Conservation (phyloP, 768 basidiomycete genomes). For the Clathrus columnatus region DNA sequence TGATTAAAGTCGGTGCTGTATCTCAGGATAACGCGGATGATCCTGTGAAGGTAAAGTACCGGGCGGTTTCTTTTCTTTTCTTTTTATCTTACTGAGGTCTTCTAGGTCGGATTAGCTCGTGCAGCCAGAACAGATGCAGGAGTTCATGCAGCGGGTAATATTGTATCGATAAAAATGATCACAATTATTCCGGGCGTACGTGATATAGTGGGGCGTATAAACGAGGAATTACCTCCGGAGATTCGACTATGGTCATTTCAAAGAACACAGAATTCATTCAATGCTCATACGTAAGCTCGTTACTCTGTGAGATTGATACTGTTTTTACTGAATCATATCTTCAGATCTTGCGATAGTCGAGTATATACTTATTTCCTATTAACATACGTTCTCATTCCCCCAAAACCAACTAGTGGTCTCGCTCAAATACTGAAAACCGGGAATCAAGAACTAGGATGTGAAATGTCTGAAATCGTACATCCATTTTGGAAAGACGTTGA, state of each 20-base stretch:
- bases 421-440: conserved; percentile 34
- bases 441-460: conserved; percentile 13
- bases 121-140: conserved; percentile 96
- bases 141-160: conserved; percentile 93
- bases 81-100: neutral
- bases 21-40: too few species aligned
- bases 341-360: conserved; percentile 84
- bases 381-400: conserved; percentile 84
- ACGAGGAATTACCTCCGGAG: conserved; percentile 81
- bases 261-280: conserved; percentile 85
- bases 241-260: conserved; percentile 93
- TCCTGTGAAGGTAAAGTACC: too few species aligned
- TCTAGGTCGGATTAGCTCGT: conserved; percentile 71
- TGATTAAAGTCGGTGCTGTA: too few species aligned
- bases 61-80: too few species aligned
- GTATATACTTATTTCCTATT: conserved; percentile 98
- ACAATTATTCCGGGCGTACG: conserved; percentile 58
- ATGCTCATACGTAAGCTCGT: conserved; percentile 44
- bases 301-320: conserved; percentile 15
- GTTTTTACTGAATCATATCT: neutral
- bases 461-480: conserved; percentile 22
- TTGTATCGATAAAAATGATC: conserved; percentile 89
- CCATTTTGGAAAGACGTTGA: conserved; percentile 72
- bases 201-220: conserved; percentile 66
- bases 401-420: conserved; percentile 66